Conservation (phyloP, 495 filamentous ascomycete species). For the Penicillium ochrochloron region DNA sequence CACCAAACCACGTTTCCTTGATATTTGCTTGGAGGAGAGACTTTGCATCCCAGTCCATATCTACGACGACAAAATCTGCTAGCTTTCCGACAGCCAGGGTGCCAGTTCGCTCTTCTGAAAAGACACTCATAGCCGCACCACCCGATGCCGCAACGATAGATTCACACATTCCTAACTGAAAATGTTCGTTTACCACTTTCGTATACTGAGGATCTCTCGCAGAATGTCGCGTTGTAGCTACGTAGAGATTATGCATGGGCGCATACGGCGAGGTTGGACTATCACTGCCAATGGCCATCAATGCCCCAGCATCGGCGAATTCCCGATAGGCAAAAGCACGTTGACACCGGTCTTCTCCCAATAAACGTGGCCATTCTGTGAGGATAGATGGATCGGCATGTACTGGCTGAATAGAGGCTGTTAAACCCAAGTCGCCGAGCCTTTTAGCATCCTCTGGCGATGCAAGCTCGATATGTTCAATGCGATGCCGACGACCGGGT, state of each 20-base stretch:
- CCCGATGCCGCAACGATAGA: background rate
- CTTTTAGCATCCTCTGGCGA: slow-evolving; percentile 55
- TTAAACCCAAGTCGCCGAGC: slow-evolving; percentile 60
- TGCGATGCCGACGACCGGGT: slow-evolving; percentile 50
- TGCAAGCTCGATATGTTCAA: slow-evolving; percentile 65
- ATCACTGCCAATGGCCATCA: slow-evolving; percentile 62
- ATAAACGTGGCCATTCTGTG: slow-evolving; percentile 59
- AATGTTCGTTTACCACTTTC: background rate
- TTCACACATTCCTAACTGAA: background rate
- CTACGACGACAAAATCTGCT: background rate
- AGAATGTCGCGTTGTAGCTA: background rate
- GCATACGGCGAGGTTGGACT: slow-evolving; percentile 38
- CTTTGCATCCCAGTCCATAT: background rate
- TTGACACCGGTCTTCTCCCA: slow-evolving; percentile 56
- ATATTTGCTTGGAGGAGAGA: background rate
- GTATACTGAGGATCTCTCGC: background rate
- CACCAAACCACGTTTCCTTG: background rate
- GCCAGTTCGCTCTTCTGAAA: background rate
- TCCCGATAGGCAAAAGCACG: slow-evolving; percentile 66
- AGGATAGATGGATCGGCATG: slow-evolving; percentile 65
- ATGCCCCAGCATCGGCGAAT: slow-evolving; percentile 58
- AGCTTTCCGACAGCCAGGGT: background rate
- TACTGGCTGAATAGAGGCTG: slow-evolving; percentile 64
- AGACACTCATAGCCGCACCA: background rate
- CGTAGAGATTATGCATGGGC: background rate